Percentiles rank a stretch among this genome's conserved stretches.
phyloP scores from a whole-genome alignment of 768 basidiomycete genomes.

The Terana coerulea region DNA sequence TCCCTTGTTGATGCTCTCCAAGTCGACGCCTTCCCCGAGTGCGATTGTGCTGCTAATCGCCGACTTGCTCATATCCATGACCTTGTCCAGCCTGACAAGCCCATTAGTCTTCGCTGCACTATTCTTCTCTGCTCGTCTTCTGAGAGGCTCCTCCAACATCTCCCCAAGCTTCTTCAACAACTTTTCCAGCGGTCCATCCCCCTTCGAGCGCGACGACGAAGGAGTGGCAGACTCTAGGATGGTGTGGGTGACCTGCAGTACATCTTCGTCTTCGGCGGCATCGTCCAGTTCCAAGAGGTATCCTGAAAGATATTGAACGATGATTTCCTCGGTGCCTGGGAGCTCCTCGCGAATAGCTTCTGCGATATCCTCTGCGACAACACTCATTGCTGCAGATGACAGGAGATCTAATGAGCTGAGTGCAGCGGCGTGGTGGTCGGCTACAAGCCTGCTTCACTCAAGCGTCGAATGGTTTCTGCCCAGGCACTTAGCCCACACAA shows the following conservation, averaged over 20 bases:
- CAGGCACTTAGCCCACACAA: too few species aligned
- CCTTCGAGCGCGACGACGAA: conserved; percentile 31
- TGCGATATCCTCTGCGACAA: conserved; percentile 53
- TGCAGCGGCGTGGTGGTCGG: too few species aligned
- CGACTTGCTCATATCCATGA: conserved; percentile 84
- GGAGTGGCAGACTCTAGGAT: conserved; percentile 77
- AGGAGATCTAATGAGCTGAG: too few species aligned
- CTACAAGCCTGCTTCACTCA: too few species aligned
- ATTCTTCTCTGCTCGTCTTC: conserved; percentile 50
- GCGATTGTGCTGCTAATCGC: conserved; percentile 74
- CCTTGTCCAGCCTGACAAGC: conserved; percentile 75
- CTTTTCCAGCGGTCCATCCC: conserved; percentile 52
- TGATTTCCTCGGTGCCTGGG: conserved; percentile 78
- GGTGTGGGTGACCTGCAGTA: conserved; percentile 68
- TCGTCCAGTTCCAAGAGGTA: conserved; percentile 88
- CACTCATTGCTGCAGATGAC: conserved; percentile 2
- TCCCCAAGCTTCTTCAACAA: conserved; percentile 65
- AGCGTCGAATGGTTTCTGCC: too few species aligned
- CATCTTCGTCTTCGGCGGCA: conserved; percentile 84
- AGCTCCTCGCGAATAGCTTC: conserved; percentile 69
- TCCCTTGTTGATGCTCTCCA: conserved; percentile 92
- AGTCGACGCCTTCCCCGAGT: conserved; percentile 77
- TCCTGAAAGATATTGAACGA: conserved; percentile 84
- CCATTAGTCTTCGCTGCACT: conserved; percentile 47
- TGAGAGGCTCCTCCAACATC: conserved; percentile 63